Evolutionary conservation across 106 monocot genomes (phyloP), one percentile per base, ranked within the genome.

Genomic region (Gastrodia elata): DNA sequence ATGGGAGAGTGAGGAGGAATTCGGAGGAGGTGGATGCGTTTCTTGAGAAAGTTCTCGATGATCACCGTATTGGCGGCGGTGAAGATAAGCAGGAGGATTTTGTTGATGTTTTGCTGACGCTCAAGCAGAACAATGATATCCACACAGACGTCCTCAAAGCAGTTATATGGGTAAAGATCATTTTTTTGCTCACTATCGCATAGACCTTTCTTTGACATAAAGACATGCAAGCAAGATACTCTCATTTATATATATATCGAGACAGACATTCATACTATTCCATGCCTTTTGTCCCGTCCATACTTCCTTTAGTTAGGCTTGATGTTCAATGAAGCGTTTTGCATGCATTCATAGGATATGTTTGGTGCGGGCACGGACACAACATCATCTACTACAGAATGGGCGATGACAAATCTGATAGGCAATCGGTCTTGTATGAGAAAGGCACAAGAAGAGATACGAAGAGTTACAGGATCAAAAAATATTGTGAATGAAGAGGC

Each of bases 71-170:
- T 1, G 64, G 20, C 10, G 8, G 11, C 1, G 42, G 14, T 14
- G 42, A 42, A 42, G 42, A 42, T n/a, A n/a, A n/a, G n/a, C n/a
- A n/a, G n/a, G n/a, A n/a, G n/a, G n/a, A 79, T 22, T 68, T 84
- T 8, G 38, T 80, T 5, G 61, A 80, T 40, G 25, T 77, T 2
- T 46, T 84, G 68, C 76, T 80, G 8, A 70, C 84, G 2, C 15
- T 74, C 6, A 24, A 49, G 1, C 16, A 72, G 8, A 33, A 61
- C 0, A 41, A 43, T 30, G n/a, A 44, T 26, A 22, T 13, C 1
- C 73, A 3, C 44, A 48, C 40, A 39, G n/a, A 35, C n/a, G n/a
- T n/a, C n/a, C n/a, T n/a, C n/a, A n/a, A n/a, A n/a, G n/a, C n/a
- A n/a, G n/a, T n/a, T n/a, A n/a, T n/a, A n/a, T n/a, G n/a, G n/a